Evolutionary conservation across 2,329 filamentous ascomycete genomes (phyloP), one percentile per base, ranked within the genome.

Genomic region (Aureobasidium subglaciale): DNA sequence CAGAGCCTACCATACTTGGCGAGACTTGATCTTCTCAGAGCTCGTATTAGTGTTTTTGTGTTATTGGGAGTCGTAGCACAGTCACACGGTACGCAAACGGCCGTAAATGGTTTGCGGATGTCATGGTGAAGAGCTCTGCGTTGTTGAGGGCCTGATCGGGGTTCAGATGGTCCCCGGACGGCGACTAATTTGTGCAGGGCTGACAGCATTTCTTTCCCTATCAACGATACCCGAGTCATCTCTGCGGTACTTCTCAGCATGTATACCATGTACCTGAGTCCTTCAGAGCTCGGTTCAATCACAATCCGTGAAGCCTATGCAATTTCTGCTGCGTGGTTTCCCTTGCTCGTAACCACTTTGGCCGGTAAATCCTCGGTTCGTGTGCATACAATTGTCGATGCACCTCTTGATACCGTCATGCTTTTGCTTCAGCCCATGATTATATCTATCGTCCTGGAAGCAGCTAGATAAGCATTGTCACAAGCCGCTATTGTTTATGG

Each of bases 141-240:
- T 27, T 29, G n/a, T 37, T 40, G 37, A 40, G 37, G 18, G n/a
- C 9, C 32, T 35, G 20, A 5, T 49, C 45, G 45, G 45, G 20
- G 30, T 49, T 49, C 22, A 49, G 11, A 22, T 22, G 29, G 42
- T 43, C 40, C 40, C 40, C 16, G 42, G 42, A 45, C 43, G 43
- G 43, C 30, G 30, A 34, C 30, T 48, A 48, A 48, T 48, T 9
- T 48, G 18, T 13, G 16, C 27, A 45, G 32, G 42, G 27, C 42
- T 35, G 32, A 35, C 32, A n/a, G 11, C 7, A 30, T 30, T 41
- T 13, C 24, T 22, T 13, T 10, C 3, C 22, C 7, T 40, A 20
- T 5, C 18, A 40, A 18, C 37, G 40, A 27, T 25, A 9, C 5
- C 10, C 4, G 25, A 42, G 5, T 10, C 16, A 15, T 43, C 29